phyloP scores from a whole-genome alignment of 2,329 filamentous ascomycete genomes.

The Verticillium alfalfae region DNA sequence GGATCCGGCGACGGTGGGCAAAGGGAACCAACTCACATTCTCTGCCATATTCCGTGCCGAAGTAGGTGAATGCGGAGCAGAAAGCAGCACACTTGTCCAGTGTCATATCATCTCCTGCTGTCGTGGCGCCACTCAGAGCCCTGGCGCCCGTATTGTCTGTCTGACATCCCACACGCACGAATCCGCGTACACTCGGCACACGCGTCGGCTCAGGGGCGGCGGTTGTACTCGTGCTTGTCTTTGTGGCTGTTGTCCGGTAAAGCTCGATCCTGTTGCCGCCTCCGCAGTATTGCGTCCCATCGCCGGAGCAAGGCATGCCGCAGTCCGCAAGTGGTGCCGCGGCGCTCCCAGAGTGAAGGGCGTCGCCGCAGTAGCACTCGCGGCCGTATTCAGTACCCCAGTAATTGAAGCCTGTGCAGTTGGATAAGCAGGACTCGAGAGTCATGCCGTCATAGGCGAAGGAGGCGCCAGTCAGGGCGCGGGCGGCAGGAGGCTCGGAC shows the following conservation, averaged over 20 bases:
- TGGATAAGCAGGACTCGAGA: conserved; percentile 37
- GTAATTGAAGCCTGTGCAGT: conserved; percentile 40
- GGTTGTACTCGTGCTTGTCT: conserved; percentile 12
- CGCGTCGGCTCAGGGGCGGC: conserved; percentile 24
- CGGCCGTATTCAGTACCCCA: conserved; percentile 47
- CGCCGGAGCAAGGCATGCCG: conserved; percentile 34
- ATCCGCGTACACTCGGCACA: conserved; percentile 24
- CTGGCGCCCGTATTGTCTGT: conserved; percentile 27
- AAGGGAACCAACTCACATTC: conserved; percentile 20
- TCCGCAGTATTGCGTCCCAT: conserved; percentile 34
- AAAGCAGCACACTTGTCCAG: conserved; percentile 28
- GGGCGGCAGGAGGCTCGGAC: conserved; percentile 35
- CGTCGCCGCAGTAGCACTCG: conserved; percentile 47
- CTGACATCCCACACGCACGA: conserved; percentile 31
- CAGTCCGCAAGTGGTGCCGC: conserved; percentile 23
- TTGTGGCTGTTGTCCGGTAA: conserved; percentile 32
- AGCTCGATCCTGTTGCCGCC: conserved; percentile 36
- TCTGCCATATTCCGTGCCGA: conserved; percentile 28
- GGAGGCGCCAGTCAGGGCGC: conserved; percentile 34
- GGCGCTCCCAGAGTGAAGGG: conserved; percentile 14
- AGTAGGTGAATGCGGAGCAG: conserved; percentile 29
- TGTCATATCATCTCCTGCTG: conserved; percentile 28
- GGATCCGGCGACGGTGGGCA: background rate
- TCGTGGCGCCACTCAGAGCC: conserved; percentile 25
- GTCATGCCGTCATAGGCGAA: conserved; percentile 45